Percentiles rank a stretch among this genome's conserved stretches.
phyloP scores from a whole-genome alignment of 306 rosid genomes.

The Quillaja saponaria region DNA sequence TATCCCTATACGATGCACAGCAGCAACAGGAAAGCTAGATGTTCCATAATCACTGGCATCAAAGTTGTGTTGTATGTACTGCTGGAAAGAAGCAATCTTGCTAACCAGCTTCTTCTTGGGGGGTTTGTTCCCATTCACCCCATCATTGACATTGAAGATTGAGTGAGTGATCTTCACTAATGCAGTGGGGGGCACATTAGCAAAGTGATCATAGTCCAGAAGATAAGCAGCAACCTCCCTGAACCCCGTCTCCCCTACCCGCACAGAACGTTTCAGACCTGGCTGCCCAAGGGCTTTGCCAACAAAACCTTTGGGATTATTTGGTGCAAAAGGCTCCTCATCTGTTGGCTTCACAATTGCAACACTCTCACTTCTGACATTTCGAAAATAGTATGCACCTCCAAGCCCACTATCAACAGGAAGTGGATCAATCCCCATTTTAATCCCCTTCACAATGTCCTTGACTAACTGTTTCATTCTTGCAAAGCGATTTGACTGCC shows the following conservation, averaged over 20 bases:
- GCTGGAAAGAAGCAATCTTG: slow-evolving; percentile 93
- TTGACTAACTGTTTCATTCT: slow-evolving; percentile 49
- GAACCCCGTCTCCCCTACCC: slow-evolving; percentile 96
- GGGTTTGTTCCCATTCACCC: slow-evolving; percentile 69
- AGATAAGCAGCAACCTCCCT: slow-evolving; percentile 97
- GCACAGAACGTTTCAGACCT: slow-evolving; percentile 83
- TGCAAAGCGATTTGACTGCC: slow-evolving; percentile 55
- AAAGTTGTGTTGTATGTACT: slow-evolving; percentile 88
- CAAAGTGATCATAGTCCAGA: slow-evolving; percentile 78
- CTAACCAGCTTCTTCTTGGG: slow-evolving; percentile 71
- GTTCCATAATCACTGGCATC: slow-evolving; percentile 99
- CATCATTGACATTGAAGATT: slow-evolving; percentile 88
- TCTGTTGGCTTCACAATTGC: slow-evolving; percentile 97
- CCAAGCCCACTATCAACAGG: slow-evolving; percentile 91
- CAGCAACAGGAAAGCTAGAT: slow-evolving; percentile 84
- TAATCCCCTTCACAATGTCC: slow-evolving; percentile 71
- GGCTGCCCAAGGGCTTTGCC: slow-evolving; percentile 98
- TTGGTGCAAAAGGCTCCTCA: slow-evolving; percentile 98
- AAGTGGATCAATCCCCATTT: slow-evolving; percentile 81
- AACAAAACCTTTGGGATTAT: slow-evolving; percentile 93
- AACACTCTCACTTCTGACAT: slow-evolving; percentile 66
- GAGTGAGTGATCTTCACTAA: slow-evolving; percentile 94
- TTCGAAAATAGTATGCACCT: slow-evolving; percentile 90
- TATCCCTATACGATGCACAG: slow-evolving; percentile 96
- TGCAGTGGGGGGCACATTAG: slow-evolving; percentile 95